phyloP scores from a whole-genome alignment of 805 yeast genomes.

The Kodamaea fukazawae region DNA sequence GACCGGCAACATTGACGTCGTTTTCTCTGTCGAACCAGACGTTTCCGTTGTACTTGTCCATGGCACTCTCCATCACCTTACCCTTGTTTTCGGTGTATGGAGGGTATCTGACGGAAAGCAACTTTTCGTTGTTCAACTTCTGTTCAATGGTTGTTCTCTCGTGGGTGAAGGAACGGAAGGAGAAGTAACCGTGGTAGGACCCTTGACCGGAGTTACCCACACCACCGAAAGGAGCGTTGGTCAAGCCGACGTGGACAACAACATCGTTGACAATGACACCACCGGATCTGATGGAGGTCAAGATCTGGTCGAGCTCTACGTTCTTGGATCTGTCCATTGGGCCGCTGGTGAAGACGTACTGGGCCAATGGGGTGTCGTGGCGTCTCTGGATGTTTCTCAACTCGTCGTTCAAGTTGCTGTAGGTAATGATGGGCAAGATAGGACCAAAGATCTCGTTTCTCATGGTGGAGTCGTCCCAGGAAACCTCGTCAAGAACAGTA shows the following conservation, averaged over 20 bases:
- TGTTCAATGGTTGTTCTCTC: conserved; percentile 65
- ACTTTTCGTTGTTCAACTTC: conserved; percentile 60
- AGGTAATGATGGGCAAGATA: conserved; percentile 67
- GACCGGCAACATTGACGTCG: conserved; percentile 34
- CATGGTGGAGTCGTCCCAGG: conserved; percentile 71
- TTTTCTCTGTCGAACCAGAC: conserved; percentile 42
- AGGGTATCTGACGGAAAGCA: conserved; percentile 63
- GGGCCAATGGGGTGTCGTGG: conserved; percentile 79
- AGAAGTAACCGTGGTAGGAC: conserved; percentile 70
- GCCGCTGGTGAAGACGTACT: conserved; percentile 59
- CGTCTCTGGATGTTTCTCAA: conserved; percentile 41
- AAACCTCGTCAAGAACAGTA: conserved; percentile 63
- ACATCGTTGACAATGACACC: conserved; percentile 69
- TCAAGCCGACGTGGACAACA: conserved; percentile 64
- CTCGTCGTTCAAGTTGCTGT: conserved; percentile 42
- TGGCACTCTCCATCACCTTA: conserved; percentile 22
- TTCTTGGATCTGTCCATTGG: conserved; percentile 47
- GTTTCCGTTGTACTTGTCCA: conserved; percentile 28
- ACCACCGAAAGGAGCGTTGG: conserved; percentile 86
- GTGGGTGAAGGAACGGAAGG: conserved; percentile 68
- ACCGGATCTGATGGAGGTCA: conserved; percentile 65
- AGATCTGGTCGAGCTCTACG: conserved; percentile 41
- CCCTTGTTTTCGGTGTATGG: conserved; percentile 48
- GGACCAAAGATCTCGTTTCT: conserved; percentile 82
- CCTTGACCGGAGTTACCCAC: conserved; percentile 84